These are phyloP conservation scores for Kazachstania viticola DNA, from an alignment of 805 yeast species.

Conservation along the genomic window DNA sequence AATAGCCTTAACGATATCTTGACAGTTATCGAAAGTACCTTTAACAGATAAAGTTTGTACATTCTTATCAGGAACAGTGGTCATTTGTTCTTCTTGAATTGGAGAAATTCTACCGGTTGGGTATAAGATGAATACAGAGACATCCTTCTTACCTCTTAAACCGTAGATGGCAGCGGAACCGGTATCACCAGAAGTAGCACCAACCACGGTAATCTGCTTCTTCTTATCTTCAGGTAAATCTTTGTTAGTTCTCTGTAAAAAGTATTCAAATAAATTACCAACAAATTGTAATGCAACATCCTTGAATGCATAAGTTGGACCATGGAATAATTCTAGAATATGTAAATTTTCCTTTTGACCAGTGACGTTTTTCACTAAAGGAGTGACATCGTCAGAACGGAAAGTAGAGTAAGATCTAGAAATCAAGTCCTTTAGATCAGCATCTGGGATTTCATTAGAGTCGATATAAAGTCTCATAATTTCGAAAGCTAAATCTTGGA, in stretches of 20 bases:
- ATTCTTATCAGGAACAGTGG: constrained; percentile 84
- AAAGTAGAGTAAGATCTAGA: constrained; percentile 78
- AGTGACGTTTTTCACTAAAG: constrained; percentile 48
- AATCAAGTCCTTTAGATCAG: constrained; percentile 54
- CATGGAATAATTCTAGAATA: constrained; percentile 89
- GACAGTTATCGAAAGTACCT: constrained; percentile 98
- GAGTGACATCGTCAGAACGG: constrained; percentile 82
- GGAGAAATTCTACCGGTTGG: constrained; percentile 98
- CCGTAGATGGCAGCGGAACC: constrained; percentile 99
- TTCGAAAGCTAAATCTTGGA: constrained; percentile 79
- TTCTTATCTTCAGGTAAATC: constrained; percentile 43
- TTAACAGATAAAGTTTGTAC: constrained; percentile 92
- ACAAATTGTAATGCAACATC: constrained; percentile 98
- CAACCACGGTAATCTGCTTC: constrained; percentile 87
- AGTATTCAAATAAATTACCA: constrained; percentile 92
- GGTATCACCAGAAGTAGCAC: constrained; percentile 98
- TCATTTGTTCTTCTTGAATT: constrained; percentile 97
- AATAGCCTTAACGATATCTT: constrained; percentile 85
- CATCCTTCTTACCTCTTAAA: constrained; percentile 90
- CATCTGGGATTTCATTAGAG: constrained; percentile 58
- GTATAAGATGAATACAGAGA: constrained; percentile 90
- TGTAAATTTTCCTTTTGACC: constrained; percentile 49
- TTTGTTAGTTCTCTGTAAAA: constrained; percentile 63
- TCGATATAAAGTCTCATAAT: constrained; percentile 73
- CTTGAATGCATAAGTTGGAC: constrained; percentile 98